phyloP scores from a whole-genome alignment of 139 green algal genomes.

The Closterium sp. region DNA sequence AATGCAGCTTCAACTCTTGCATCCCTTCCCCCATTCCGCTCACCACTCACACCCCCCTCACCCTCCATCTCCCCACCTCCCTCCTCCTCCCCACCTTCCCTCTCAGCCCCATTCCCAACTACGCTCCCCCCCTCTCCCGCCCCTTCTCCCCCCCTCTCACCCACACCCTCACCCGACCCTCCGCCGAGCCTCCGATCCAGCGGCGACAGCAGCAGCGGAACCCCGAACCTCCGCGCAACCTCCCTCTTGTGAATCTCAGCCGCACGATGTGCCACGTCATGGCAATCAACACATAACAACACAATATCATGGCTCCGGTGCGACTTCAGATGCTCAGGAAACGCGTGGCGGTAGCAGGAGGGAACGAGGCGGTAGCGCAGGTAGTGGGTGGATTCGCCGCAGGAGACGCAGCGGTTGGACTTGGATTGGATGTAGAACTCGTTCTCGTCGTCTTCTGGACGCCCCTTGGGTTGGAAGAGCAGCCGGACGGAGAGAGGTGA shows the following conservation, averaged over 20 bases:
- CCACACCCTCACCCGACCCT: not conserved
- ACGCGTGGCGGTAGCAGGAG: slow-evolving; percentile 50
- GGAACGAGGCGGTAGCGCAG: slow-evolving; percentile 47
- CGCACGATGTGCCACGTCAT: slow-evolving; percentile 45
- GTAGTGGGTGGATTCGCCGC: slow-evolving; percentile 46
- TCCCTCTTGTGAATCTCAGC: slow-evolving; percentile 31
- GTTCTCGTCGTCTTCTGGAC: slow-evolving; percentile 34
- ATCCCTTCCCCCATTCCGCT: not conserved
- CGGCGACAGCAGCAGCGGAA: slow-evolving; percentile 27
- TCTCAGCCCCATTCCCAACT: too few species aligned
- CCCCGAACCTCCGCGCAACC: slow-evolving; percentile 22
- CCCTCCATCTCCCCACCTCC: not conserved
- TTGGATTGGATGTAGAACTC: slow-evolving; percentile 51
- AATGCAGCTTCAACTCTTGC: not conserved
- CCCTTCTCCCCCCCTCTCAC: not conserved
- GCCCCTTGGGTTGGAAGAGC: slow-evolving; percentile 43
- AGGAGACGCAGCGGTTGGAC: slow-evolving; percentile 41
- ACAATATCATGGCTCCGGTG: slow-evolving; percentile 53
- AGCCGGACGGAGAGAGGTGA: slow-evolving; percentile 10
- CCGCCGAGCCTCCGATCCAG: not conserved
- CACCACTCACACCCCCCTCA: not conserved
- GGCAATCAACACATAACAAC: slow-evolving; percentile 50
- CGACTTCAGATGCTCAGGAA: slow-evolving; percentile 47
- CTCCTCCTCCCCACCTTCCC: not conserved
- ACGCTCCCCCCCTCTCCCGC: not conserved